phyloP scores from a whole-genome alignment of 2,329 filamentous ascomycete genomes.

The Pyrenochaeta sp. region DNA sequence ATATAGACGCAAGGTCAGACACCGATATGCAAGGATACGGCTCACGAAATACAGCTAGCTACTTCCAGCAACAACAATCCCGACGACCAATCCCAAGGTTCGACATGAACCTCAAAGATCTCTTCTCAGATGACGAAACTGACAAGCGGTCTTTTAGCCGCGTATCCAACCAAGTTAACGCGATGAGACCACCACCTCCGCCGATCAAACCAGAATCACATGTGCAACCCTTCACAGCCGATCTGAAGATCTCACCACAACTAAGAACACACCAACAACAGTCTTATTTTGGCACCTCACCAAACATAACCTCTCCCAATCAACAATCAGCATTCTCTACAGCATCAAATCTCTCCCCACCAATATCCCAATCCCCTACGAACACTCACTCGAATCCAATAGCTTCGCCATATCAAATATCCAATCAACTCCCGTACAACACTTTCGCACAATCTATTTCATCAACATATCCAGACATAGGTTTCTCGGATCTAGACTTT shows the following conservation, averaged over 20 bases:
- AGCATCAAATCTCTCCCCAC: constrained; percentile 27
- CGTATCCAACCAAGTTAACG: constrained; percentile 47
- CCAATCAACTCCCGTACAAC: constrained; percentile 41
- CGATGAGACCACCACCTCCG: constrained; percentile 42
- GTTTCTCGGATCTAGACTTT: constrained; percentile 63
- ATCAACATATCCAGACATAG: constrained; percentile 41
- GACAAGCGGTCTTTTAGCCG: constrained; percentile 49
- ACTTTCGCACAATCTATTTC: constrained; percentile 38
- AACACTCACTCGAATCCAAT: constrained; percentile 8
- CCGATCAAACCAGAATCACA: constrained; percentile 37
- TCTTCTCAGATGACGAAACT: constrained; percentile 52
- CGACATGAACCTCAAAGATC: constrained; percentile 57
- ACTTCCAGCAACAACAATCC: constrained; percentile 32
- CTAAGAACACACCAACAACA: constrained; percentile 34
- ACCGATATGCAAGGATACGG: constrained; percentile 43
- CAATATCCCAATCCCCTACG: constrained; percentile 26
- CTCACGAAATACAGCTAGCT: constrained; percentile 20
- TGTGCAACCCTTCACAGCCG: constrained; percentile 33
- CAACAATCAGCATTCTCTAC: constrained; percentile 24
- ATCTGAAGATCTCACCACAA: constrained; percentile 47
- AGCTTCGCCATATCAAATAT: constrained; percentile 40
- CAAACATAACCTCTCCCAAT: constrained; percentile 26
- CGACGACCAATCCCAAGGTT: constrained; percentile 62
- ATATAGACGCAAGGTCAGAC: constrained; percentile 45
- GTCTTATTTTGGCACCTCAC: constrained; percentile 12